Evolutionary conservation across 1,284 basidiomycete genomes (phyloP), one percentile per base, ranked within the genome.

Genomic region (Leccinum colubrinum): DNA sequence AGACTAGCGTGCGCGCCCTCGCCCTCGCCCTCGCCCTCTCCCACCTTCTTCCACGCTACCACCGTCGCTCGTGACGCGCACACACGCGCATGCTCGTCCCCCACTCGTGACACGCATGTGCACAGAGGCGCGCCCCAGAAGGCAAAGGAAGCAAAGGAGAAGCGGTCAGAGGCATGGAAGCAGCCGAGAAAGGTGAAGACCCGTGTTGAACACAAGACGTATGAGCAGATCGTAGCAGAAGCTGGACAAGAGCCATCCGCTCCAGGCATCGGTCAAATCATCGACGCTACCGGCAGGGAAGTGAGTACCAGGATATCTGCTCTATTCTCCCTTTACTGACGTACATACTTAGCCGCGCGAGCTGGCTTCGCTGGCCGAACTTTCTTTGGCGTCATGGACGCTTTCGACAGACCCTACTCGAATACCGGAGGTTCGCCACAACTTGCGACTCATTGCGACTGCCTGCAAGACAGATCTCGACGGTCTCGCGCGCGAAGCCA

Each of bases 391-490:
- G 37, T 83, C 87, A 6, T 95, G 95, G 93, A 88, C 89, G 12
- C 94, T 93, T 1, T 88, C 92, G 0, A 86, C 86, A 12, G 95
- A 98, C 67, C 82, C 87, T 1, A 93, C 88, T 52, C 88, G 92
- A 63, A 86, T 99, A 65, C 96, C 97, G 0, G 97, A 99, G 80
- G 86, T 99, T 17, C 87, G 95, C 39, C 96, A 99, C 74, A 99
- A 99, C 74, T 77, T 99, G 27, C 86, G 90, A 6, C 83, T 98
- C 51, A 93, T 99, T 52, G 83, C 87, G 3, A 92, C 95, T 54
- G 82, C 86, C 1, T 89, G 93, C 66, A 92, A 91, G 66, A 86
- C 83, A 27, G 92, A 95, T 61, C 83, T 99, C 1, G 88, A 93
- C 56, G 91, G 91, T 12, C 84, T 99, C 17, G 95, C 95, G 1